Percentiles rank a stretch among this genome's conserved stretches.
Conservation (phyloP, 345 rosid species). For the Moricandia moricandioides region DNA sequence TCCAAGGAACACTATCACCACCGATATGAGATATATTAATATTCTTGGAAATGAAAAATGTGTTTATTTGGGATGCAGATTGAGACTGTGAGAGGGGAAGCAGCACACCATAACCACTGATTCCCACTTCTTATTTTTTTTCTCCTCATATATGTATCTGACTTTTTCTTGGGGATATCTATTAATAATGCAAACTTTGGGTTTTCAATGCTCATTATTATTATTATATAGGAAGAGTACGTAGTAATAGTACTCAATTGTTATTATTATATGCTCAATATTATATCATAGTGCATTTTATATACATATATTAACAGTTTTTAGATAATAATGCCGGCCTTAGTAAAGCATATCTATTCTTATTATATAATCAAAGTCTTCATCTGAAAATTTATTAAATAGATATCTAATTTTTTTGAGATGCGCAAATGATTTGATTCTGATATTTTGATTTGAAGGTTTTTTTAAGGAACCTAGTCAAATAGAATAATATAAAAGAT, state of each 20-base stretch:
- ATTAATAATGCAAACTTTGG: neutral
- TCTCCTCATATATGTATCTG: neutral
- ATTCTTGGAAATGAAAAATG: conserved; percentile 8
- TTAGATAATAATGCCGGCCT: neutral
- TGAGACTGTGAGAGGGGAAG: conserved; percentile 25
- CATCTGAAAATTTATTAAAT: neutral
- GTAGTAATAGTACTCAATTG: neutral
- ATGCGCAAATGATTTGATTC: neutral
- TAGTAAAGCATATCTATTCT: neutral
- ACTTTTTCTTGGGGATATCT: neutral
- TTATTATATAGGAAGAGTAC: neutral
- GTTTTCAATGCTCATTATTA: neutral
- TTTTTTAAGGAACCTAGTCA: neutral
- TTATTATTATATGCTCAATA: neutral
- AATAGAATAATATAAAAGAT: neutral
- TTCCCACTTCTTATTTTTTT: neutral
- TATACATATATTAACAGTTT: neutral
- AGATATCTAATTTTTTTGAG: neutral
- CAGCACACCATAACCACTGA: conserved; percentile 11
- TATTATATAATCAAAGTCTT: neutral
- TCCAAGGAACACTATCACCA: no score
- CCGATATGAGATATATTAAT: no score
- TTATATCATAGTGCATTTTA: neutral
- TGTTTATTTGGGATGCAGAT: conserved; percentile 1
- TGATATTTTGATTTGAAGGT: neutral